phyloP scores from a whole-genome alignment of 352 stramenopile species.

The Globisporangium uncinulatum region DNA sequence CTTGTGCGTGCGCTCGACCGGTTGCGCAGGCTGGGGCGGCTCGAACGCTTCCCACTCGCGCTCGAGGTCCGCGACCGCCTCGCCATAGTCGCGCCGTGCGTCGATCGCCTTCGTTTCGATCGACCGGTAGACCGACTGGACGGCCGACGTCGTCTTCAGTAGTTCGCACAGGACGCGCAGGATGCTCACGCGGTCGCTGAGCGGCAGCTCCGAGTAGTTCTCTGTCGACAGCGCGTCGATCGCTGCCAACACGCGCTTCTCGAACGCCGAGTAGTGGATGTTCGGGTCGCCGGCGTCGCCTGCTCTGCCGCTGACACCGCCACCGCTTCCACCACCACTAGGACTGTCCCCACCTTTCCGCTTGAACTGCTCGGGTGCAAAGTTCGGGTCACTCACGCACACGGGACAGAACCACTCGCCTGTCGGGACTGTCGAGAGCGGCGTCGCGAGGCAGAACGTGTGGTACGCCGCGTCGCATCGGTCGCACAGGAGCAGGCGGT shows the following conservation, averaged over 20 bases:
- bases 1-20: conserved; percentile 49
- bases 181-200: conserved; percentile 52
- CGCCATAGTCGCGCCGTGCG: conserved; percentile 39
- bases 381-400: conserved; percentile 47
- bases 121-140: conserved; percentile 59
- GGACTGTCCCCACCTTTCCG: conserved; percentile 29
- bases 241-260: conserved; percentile 49
- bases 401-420: conserved; percentile 76
- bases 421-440: conserved; percentile 46
- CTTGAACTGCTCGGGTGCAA: conserved; percentile 44
- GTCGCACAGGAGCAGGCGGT: conserved; percentile 65
- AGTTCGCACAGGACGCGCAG: conserved; percentile 65
- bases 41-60: conserved; percentile 55
- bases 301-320: conserved; percentile 6
- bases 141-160: conserved; percentile 35
- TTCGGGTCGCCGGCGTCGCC: conserved; percentile 18
- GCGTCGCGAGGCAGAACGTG: conserved; percentile 69
- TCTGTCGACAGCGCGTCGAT: conserved; percentile 68
- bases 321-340: conserved; percentile 2
- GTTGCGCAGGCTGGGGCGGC: conserved; percentile 32
- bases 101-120: conserved; percentile 65
- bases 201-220: conserved; percentile 47
- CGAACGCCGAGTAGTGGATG: conserved; percentile 51
- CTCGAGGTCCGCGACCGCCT: conserved; percentile 53
- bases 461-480: conserved; percentile 82